Base-by-base conservation (phyloP, 495 filamentous ascomycete species). In the Arthonia radiata region DNA sequence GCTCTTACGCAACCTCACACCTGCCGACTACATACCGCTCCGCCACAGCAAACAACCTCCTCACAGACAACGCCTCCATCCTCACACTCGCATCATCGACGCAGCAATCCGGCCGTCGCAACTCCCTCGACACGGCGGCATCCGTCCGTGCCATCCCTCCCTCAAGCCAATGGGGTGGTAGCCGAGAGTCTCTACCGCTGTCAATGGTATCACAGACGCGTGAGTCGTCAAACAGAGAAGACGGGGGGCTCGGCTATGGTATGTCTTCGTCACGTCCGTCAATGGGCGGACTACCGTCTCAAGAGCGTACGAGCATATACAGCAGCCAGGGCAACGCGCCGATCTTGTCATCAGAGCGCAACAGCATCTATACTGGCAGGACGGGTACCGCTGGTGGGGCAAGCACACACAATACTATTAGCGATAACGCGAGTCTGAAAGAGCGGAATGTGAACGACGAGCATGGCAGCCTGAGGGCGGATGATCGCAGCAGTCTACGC, bases 71-170 rank as follows among this genome's bases (percentile, higher is more conserved):
- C 42, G 86, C 86, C 1, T 92, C 81, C 11, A 83, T 94, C 31
- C 61, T 97, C 15, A 97, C 86, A 0, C 61, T 97, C n/a, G 86
- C 86, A 1, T 92, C 81, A 4, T 93, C 82, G 0, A 91, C 81
- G 13, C 90, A 93, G 44, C 65, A 73, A 15, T 71, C 78, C 24
- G 73, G 86, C 12, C 59, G 86, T 21, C 76, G 80, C 33, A 22
- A 22, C 11, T 22, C 19, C 19, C 60, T 93, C 39, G 86, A 97
- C 46, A 94, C 89, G 0, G 83, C 94, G 46, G 89, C 89, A 2
- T 92, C 81, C 0, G 73, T 93, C 11, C 78, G 86, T 23, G 86
- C 79, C 2, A 59, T 97, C 14, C 78, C 86, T 1, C 86, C 86
- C 0, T 89, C 80, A 0, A 90, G 79, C 0, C 51, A 92, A 1